phyloP scores from a whole-genome alignment of 345 rosid species.

The Mallotus nudiflorus region DNA sequence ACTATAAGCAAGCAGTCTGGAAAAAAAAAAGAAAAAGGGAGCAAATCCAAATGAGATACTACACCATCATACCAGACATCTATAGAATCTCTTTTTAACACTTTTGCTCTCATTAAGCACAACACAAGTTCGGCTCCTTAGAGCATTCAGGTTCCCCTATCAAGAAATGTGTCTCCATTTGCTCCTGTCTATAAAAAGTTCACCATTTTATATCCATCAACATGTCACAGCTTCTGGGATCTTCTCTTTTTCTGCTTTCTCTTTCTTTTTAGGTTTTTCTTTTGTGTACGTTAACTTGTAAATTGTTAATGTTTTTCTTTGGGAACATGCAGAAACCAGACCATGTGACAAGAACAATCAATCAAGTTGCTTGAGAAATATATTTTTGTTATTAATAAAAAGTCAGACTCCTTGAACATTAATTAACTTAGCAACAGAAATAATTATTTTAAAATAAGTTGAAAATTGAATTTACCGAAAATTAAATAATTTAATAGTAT shows the following conservation, averaged over 20 bases:
- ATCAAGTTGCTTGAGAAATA: too few relatives aligned
- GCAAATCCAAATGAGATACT: slow-evolving; percentile 2
- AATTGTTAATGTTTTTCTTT: too few relatives aligned
- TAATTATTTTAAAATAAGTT: too few relatives aligned
- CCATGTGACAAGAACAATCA: too few relatives aligned
- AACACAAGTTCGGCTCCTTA: slow-evolving; percentile 10
- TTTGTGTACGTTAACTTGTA: too few relatives aligned
- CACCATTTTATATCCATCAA: neutral
- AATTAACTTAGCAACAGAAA: too few relatives aligned
- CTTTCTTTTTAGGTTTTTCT: neutral
- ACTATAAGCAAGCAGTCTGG: neutral
- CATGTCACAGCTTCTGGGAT: slow-evolving; percentile 1
- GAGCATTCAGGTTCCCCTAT: neutral
- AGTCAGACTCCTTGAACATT: too few relatives aligned
- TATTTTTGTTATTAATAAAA: too few relatives aligned
- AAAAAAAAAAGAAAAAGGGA: neutral
- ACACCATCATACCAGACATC: neutral
- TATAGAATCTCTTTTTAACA: neutral
- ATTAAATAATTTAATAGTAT: too few relatives aligned
- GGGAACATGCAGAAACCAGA: too few relatives aligned
- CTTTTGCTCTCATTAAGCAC: neutral
- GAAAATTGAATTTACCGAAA: too few relatives aligned
- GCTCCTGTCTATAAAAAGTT: neutral
- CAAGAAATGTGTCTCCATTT: neutral
- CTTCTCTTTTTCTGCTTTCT: neutral